Evolutionary conservation across 2,329 filamentous ascomycete species (phyloP), one percentile per base, ranked within the genome.

Genomic region (Didymella sp.): DNA sequence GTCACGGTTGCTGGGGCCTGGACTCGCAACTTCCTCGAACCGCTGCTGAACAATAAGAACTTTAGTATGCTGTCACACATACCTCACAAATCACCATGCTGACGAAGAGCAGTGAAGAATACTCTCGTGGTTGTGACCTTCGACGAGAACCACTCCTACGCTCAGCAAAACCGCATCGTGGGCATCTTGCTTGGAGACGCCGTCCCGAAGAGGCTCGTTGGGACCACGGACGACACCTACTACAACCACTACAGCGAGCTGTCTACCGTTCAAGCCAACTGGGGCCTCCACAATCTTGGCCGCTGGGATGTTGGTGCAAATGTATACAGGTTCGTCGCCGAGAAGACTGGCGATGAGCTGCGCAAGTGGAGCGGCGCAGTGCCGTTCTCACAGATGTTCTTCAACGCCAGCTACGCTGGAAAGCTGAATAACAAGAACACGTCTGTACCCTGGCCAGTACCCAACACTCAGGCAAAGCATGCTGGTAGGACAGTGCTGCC

Each of bases 91-190:
- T 15, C 7, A 30, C 2, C 3, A 19, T 21, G 33, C 52, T 56
- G n/a, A 56, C 46, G 15, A 21, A 8, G 6, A 33, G 9, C 13
- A 51, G 46, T 88, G 85, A 79, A 89, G 46, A 85, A 89, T 69
- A 93, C 89, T 0, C 82, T 95, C 1, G 83, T 95, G 9, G 79
- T 94, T 5, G 75, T 95, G 58, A 93, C 83, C 2, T 95, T 92
- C 69, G 91, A 95, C 62, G 91, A 95, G 78, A 90, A 87, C 73
- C 85, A 88, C 66, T 86, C 84, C 9, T 92, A 92, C 76, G 75
- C 80, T 6, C 77, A 80, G 24, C 83, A 84, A 65, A 95, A 95
- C 82, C 81, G 82, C 37, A 83, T 95, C 49, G 84, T 91, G 58
- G 85, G 80, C 60, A 82, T 95, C 62, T 82, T 95, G 0, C 78